Evolutionary conservation across 495 filamentous ascomycete species (phyloP), one percentile per base, ranked within the genome.

Genomic region (Aspergillus heteromorphus): DNA sequence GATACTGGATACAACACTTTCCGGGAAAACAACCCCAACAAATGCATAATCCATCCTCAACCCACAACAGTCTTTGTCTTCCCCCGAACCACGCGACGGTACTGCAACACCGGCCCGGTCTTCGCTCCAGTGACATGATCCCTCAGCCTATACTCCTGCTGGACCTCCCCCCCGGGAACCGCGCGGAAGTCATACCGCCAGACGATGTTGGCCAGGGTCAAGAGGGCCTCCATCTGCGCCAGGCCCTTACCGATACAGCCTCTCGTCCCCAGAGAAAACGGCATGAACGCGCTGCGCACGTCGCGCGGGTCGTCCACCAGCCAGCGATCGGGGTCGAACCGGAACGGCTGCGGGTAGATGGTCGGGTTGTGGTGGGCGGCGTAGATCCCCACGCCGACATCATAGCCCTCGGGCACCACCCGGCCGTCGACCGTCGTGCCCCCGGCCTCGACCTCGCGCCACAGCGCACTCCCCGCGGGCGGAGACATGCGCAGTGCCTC

Each of bases 401-500:
- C 69, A 0, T 65, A 71, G 14, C 82, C 82, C 0, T 59, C 70
- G 2, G 84, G 82, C 19, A 87, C 60, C 48, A 58, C 63, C 27
- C 80, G 65, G 40, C 76, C 79, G 55, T 80, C 77, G 53, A 89
- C 74, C 13, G 65, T 73, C 4, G 76, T 66, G 10, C 87, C 87
- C 7, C 74, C 72, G 20, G 66, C 59, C 1, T 80, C 83, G 3
- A 86, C 82, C 36, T 84, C 65, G 38, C 86, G 76, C 19, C 25
- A 40, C 2, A 87, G 65, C 2, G 79, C 67, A 10, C 79, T 80
- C 27, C 76, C 72, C 4, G 89, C 85, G 0, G 86, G 77, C 13
- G 87, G 87, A 0, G 80, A 80, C 51, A 91, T 69, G 40, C 88
- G 83, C 75, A 91, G 79, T 4, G 82, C 73, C 57, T 91, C 88